Evolutionary conservation across 2,329 filamentous ascomycete species (phyloP).

Genomic region (Emydomyces testavorans): DNA sequence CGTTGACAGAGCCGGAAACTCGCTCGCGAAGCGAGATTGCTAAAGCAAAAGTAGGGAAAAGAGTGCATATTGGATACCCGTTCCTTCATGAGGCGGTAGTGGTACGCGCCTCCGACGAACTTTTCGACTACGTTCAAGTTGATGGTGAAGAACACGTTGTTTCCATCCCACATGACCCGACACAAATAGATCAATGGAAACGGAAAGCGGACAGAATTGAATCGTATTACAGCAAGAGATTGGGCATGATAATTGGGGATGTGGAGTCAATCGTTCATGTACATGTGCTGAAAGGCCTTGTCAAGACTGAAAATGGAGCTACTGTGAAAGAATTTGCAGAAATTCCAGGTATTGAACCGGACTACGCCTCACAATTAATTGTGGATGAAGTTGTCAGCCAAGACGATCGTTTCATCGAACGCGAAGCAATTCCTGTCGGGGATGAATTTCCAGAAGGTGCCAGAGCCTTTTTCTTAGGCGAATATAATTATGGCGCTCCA

Average conservation of each 20-base stretch:
- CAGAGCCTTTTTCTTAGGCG: constrained; percentile 83
- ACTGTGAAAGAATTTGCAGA: constrained; percentile 85
- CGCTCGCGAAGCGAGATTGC: constrained; percentile 61
- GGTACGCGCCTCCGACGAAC: constrained; percentile 75
- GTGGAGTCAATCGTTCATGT: constrained; percentile 87
- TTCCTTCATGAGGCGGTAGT: constrained; percentile 93
- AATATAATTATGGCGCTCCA: constrained; percentile 83
- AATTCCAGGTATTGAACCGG: constrained; percentile 72
- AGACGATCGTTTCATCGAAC: constrained; percentile 87
- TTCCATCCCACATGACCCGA: constrained; percentile 57
- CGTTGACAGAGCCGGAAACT: constrained; percentile 60
- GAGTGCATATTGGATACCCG: constrained; percentile 84
- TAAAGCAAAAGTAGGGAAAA: constrained; percentile 68
- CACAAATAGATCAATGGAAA: constrained; percentile 70
- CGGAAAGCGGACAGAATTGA: constrained; percentile 78
- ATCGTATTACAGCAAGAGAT: constrained; percentile 74
- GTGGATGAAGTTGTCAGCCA: constrained; percentile 84
- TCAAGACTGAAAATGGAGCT: constrained; percentile 81
- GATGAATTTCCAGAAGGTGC: constrained; percentile 80
- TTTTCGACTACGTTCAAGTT: constrained; percentile 74
- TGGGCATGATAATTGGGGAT: constrained; percentile 74
- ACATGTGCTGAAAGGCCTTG: constrained; percentile 82
- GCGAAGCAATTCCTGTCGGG: constrained; percentile 71
- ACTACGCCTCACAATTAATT: constrained; percentile 82
- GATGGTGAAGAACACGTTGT: constrained; percentile 54